Percentiles rank a stretch among this genome's conserved stretches.
phyloP scores from a whole-genome alignment of 768 basidiomycete species.

The Leccinum uliginosum region DNA sequence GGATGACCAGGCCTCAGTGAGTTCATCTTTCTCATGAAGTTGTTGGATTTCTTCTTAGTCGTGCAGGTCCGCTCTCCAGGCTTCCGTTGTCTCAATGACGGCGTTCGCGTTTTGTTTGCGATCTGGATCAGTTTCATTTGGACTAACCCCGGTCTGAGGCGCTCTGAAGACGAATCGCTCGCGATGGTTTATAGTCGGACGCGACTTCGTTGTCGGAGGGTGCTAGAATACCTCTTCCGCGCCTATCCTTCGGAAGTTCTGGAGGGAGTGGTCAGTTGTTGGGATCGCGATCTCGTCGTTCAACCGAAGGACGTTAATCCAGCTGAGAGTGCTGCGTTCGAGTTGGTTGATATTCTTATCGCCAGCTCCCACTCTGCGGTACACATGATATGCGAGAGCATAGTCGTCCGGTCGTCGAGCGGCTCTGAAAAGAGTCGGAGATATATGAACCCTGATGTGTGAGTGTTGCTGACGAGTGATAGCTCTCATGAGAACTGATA shows the following conservation, averaged over 20 bases:
- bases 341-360: conserved; percentile 78
- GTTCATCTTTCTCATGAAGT: conserved; percentile 19
- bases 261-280: conserved; percentile 79
- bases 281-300: conserved; percentile 58
- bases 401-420: conserved; percentile 53
- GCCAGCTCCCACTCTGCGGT: conserved; percentile 84
- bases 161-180: conserved; percentile 64
- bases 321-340: conserved; percentile 58
- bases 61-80: conserved; percentile 62
- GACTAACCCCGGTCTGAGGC: conserved; percentile 41
- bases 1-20: conserved; percentile 58
- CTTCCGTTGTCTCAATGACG: conserved; percentile 74
- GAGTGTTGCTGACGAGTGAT: conserved; percentile 22
- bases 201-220: conserved; percentile 66
- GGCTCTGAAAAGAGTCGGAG: conserved; percentile 57
- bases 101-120: conserved; percentile 70
- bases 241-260: conserved; percentile 76
- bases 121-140: conserved; percentile 66
- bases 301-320: conserved; percentile 37
- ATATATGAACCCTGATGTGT: conserved; percentile 67
- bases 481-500: background rate
- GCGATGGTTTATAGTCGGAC: conserved; percentile 64
- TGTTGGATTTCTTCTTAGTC: conserved; percentile 2
- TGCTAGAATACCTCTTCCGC: conserved; percentile 83
- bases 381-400: conserved; percentile 84